These are phyloP conservation scores for Populus simonii DNA, from an alignment of 345 rosid species.

Conservation along the genomic window DNA sequence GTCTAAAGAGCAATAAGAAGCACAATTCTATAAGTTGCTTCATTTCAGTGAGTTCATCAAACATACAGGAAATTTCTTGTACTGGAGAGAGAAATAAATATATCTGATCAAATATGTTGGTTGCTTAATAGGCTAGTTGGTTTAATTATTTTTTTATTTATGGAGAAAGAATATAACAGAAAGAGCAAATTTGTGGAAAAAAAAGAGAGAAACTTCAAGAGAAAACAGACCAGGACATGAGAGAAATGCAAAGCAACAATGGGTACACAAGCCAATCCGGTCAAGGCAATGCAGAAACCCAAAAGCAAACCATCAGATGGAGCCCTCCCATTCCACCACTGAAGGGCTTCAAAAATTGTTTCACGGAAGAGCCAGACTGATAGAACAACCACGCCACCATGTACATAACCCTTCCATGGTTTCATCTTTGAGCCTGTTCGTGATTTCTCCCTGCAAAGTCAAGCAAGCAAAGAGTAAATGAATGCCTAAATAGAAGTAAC, in stretches of 20 bases:
- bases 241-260: constrained; percentile 91
- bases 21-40: background rate
- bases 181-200: background rate
- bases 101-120: background rate
- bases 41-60: background rate
- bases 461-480: constrained; percentile 16
- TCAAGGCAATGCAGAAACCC: constrained; percentile 80
- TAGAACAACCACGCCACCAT: constrained; percentile 72
- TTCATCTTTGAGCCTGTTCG: constrained; percentile 86
- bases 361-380: constrained; percentile 96
- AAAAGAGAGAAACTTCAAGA: background rate
- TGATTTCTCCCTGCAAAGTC: constrained; percentile 68
- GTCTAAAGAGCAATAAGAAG: background rate
- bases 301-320: constrained; percentile 94
- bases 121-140: background rate
- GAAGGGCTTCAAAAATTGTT: constrained; percentile 92
- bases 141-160: background rate
- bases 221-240: constrained; percentile 71
- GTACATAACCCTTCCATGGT: constrained; percentile 95
- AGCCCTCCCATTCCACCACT: constrained; percentile 92
- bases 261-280: constrained; percentile 87
- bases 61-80: background rate
- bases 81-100: background rate
- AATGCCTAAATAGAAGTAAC: constrained; percentile 3
- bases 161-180: background rate